phyloP scores from a whole-genome alignment of 2,329 filamentous ascomycete species.

The Colletotrichum viniferum region DNA sequence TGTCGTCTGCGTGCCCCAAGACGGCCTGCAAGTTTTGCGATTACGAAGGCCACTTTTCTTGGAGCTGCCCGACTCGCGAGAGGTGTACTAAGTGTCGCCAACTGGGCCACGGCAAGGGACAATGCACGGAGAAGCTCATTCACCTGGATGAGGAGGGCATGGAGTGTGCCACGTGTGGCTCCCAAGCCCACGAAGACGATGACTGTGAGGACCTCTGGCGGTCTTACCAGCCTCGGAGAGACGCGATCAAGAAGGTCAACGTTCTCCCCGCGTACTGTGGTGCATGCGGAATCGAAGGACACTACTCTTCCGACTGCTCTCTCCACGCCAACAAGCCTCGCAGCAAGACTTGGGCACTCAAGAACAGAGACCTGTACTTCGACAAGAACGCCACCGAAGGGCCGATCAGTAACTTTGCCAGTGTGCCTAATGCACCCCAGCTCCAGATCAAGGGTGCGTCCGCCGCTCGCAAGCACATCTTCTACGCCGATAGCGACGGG shows the following conservation, averaged over 20 bases:
- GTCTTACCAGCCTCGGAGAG: conserved; percentile 50
- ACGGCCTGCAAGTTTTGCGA: conserved; percentile 54
- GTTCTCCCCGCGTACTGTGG: conserved; percentile 59
- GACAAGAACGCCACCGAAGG: conserved; percentile 45
- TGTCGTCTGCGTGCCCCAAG: conserved; percentile 46
- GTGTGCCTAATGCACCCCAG: conserved; percentile 26
- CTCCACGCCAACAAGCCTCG: conserved; percentile 21
- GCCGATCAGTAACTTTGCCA: conserved; percentile 39
- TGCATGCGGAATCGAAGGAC: conserved; percentile 55
- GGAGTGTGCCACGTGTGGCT: conserved; percentile 66
- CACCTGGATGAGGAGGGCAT: conserved; percentile 56
- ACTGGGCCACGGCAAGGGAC: conserved; percentile 57
- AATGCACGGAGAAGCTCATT: conserved; percentile 62
- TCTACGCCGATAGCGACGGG: conserved; percentile 52
- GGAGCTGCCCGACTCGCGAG: conserved; percentile 53
- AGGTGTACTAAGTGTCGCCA: conserved; percentile 66
- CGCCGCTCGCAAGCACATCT: conserved; percentile 42
- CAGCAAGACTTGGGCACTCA: conserved; percentile 57
- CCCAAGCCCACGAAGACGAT: conserved; percentile 60
- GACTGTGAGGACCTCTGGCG: conserved; percentile 67
- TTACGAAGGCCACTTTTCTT: conserved; percentile 48
- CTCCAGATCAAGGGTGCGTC: conserved; percentile 35
- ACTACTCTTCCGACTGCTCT: conserved; percentile 63
- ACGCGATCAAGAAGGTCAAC: conserved; percentile 50
- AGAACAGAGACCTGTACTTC: conserved; percentile 53